Conservation (phyloP, 192 early-diverging fungal genomes). For the Funneliformis geosporum region DNA sequence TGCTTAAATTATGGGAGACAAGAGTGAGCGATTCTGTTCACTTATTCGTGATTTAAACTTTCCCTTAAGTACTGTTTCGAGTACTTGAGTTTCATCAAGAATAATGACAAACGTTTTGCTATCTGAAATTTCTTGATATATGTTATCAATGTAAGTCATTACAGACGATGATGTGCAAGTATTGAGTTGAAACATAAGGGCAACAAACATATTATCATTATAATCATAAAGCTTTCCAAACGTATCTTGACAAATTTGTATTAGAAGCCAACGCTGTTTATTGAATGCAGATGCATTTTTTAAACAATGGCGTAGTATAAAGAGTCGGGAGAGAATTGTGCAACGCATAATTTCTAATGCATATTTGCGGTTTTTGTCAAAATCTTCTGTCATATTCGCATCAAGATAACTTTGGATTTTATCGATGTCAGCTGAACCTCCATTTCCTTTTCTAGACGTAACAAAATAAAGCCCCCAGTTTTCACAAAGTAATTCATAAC, state of each 20-base stretch:
- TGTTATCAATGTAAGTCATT: not conserved
- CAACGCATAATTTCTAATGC: not conserved
- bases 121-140: not conserved
- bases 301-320: not conserved
- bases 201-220: not conserved
- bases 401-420: not conserved
- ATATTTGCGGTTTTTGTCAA: not conserved
- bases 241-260: not conserved
- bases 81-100: too few species aligned
- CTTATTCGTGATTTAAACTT: too few species aligned
- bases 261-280: not conserved
- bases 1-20: not conserved
- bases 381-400: not conserved
- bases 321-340: not conserved
- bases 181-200: not conserved
- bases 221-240: slow-evolving; percentile 1
- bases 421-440: not conserved
- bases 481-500: slow-evolving; percentile 2
- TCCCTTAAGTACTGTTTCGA: too few species aligned
- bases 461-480: not conserved
- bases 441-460: not conserved
- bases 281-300: not conserved
- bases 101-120: too few species aligned
- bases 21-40: not conserved
- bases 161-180: not conserved